phyloP scores from a whole-genome alignment of 2,329 filamentous ascomycete genomes.

The Arthrobotrys sinensis region DNA sequence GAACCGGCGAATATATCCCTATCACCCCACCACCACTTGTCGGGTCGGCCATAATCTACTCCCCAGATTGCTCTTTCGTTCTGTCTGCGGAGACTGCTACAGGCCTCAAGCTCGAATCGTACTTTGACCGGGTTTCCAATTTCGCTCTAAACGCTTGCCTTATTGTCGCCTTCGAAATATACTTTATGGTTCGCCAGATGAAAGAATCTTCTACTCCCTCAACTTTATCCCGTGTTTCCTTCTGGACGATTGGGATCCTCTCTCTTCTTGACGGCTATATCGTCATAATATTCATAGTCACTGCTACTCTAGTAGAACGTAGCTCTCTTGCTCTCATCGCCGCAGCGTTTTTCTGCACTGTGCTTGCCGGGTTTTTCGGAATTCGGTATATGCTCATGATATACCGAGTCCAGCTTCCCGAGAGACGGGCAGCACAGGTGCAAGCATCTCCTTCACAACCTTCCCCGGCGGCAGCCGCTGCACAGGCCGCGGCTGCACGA shows the following conservation, averaged over 20 bases:
- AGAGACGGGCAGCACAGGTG: slow-evolving; percentile 58
- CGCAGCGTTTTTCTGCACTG: slow-evolving; percentile 64
- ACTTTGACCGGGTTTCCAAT: slow-evolving; percentile 73
- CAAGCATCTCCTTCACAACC: slow-evolving; percentile 48
- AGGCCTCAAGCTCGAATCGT: slow-evolving; percentile 76
- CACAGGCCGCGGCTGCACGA: slow-evolving; percentile 47
- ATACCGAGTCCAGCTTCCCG: slow-evolving; percentile 64
- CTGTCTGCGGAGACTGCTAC: slow-evolving; percentile 72
- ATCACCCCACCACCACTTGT: slow-evolving; percentile 72
- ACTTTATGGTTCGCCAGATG: slow-evolving; percentile 76
- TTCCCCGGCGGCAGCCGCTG: slow-evolving; percentile 47
- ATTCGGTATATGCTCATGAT: slow-evolving; percentile 64
- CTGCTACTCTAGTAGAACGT: slow-evolving; percentile 62
- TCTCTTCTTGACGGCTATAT: slow-evolving; percentile 74
- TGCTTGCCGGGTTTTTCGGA: slow-evolving; percentile 64
- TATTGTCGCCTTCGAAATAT: slow-evolving; percentile 75
- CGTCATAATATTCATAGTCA: slow-evolving; percentile 63
- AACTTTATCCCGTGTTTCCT: slow-evolving; percentile 77
- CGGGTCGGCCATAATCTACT: slow-evolving; percentile 77
- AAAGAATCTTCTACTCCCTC: slow-evolving; percentile 78
- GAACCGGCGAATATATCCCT: slow-evolving; percentile 74
- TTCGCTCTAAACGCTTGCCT: slow-evolving; percentile 74
- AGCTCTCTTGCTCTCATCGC: slow-evolving; percentile 63
- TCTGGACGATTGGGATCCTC: slow-evolving; percentile 76
- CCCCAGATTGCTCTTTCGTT: slow-evolving; percentile 78